These are phyloP conservation scores for Cinnamomum micranthum DNA, from an alignment of 164 flowering plant species.

Conservation along the genomic window DNA sequence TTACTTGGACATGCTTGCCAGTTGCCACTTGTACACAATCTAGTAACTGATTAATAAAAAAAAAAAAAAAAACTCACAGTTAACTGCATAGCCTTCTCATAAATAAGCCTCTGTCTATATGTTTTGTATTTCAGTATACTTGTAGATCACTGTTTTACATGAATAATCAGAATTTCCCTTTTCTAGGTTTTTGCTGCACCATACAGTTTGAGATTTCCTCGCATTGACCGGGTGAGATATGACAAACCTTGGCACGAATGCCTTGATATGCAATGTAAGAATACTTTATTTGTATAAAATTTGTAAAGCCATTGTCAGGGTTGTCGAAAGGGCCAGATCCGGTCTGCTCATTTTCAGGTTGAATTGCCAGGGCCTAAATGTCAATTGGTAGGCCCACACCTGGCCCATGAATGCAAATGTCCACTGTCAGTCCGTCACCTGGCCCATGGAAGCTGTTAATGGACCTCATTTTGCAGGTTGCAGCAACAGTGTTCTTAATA, in stretches of 20 bases:
- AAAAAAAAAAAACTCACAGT: no score
- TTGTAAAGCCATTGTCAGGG: neutral
- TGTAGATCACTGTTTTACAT: neutral
- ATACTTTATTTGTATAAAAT: neutral
- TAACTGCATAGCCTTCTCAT: no score
- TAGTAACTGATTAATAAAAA: no score
- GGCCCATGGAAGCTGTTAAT: neutral
- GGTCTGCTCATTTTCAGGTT: neutral
- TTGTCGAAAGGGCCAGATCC: neutral
- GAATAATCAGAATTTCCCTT: neutral
- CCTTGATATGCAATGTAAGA: constrained; percentile 90
- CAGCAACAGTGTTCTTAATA: neutral
- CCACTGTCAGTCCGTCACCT: neutral
- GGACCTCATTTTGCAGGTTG: neutral
- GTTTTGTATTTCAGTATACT: neutral
- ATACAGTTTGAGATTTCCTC: constrained; percentile 90
- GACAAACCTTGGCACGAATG: constrained; percentile 99
- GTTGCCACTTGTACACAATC: no score
- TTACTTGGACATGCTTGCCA: no score
- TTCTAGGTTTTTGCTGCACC: constrained; percentile 93
- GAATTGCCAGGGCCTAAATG: neutral
- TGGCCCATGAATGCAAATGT: neutral
- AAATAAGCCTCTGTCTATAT: no score
- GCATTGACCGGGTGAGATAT: constrained; percentile 87
- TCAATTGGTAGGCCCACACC: neutral